phyloP scores from a whole-genome alignment of 441 rosid species.

The Brassica hybrid region DNA sequence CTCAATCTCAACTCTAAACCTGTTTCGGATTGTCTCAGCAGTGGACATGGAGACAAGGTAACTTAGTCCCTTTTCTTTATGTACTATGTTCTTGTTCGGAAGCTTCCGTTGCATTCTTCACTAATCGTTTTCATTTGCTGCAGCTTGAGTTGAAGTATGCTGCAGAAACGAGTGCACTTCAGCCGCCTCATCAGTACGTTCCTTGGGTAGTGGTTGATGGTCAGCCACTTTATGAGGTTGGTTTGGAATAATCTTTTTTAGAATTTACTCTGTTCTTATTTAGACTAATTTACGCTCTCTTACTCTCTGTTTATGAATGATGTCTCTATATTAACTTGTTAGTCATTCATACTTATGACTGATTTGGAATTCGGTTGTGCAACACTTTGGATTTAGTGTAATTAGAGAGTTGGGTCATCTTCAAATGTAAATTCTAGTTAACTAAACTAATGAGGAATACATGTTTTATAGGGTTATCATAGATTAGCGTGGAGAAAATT shows the following conservation, averaged over 20 bases:
- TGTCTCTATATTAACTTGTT: background rate
- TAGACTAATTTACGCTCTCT: background rate
- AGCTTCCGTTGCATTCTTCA: background rate
- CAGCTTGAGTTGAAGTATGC: constrained; percentile 88
- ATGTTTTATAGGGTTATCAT: background rate
- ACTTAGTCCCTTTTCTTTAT: background rate
- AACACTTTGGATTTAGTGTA: background rate
- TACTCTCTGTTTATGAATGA: background rate
- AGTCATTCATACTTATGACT: background rate
- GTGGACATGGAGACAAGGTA: constrained; percentile 69
- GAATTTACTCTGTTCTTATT: background rate
- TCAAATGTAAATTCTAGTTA: background rate
- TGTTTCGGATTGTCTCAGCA: constrained; percentile 60
- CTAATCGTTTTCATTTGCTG: constrained; percentile 29
- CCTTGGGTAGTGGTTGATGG: constrained; percentile 98
- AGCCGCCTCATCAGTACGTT: constrained; percentile 86
- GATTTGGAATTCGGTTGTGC: background rate
- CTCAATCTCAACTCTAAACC: constrained; percentile 62
- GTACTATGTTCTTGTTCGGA: constrained; percentile 11
- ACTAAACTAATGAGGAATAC: background rate
- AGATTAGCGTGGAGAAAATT: background rate
- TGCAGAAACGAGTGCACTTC: constrained; percentile 78
- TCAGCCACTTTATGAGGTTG: constrained; percentile 89
- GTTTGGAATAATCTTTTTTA: constrained; percentile 24
- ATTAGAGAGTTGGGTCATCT: background rate